Base-by-base conservation (phyloP, 768 basidiomycete genomes). In the Kwoniella dejecticola region DNA sequence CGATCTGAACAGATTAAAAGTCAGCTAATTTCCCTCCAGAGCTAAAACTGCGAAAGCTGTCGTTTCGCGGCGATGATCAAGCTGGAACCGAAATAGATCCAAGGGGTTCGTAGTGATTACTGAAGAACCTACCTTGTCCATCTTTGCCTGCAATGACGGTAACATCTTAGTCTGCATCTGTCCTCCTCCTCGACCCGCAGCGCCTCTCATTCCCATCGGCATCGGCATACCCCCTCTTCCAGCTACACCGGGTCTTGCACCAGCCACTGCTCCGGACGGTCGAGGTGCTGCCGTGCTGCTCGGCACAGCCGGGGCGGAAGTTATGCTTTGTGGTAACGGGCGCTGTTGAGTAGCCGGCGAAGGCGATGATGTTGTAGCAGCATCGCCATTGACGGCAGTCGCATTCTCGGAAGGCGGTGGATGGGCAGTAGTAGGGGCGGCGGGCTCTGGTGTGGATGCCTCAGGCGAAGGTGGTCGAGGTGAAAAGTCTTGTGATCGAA, bases 131-230 rank as follows among this genome's bases (percentile, higher is more conserved):
- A 94, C 91, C 27, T 88, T 90, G 41, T 89, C 90, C 88, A 97
- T 89, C 82, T 92, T 96, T 64, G 90, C 91, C 76, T 93, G 92
- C 45, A 98, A 83, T 46, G 86, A 84, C 0, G 93, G 90, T 0
- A 94, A 94, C 64, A 98, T 89, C 47, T 69, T 68, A 46, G 48
- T 67, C 42, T 60, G 68, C 69, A 65, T 60, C n/a, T 58, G 54
- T 23, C 46, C 26, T 38, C 64, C 52, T 27, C 52, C 53, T 38
- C 53, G 42, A 17, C 67, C 61, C 24, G 50, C 61, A n/a, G 52
- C 47, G 24, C 65, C 64, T 33, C 67, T 54, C 71, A 77, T 77
- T 11, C 73, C 75, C 73, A 75, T 74, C 13, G 65, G 65, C 52
- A 63, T 64, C 1, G 71, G 71, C 54, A 64, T 63, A 21, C 52